Evolutionary conservation across 495 filamentous ascomycete species (phyloP).

Genomic region (Hypoxylon crocopeplum): DNA sequence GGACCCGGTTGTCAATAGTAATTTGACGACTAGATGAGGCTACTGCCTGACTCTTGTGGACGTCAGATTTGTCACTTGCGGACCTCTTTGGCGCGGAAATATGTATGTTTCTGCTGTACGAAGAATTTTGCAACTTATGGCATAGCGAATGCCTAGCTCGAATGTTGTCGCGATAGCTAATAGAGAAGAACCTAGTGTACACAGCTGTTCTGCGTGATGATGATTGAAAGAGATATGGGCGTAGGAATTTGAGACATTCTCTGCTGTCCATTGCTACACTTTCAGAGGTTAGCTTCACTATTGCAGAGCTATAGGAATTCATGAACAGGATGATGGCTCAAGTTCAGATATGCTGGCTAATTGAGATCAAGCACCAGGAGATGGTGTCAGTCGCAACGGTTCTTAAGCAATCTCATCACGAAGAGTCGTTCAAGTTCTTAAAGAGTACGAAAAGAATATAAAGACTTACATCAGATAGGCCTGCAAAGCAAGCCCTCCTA

Average conservation of each 20-base stretch:
- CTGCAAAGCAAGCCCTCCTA: too few species aligned
- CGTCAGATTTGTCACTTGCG: background rate
- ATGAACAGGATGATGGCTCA: slow-evolving; percentile 32
- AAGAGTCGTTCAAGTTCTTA: slow-evolving; percentile 5
- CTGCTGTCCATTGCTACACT: slow-evolving; percentile 47
- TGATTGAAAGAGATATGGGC: slow-evolving; percentile 56
- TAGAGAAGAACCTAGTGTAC: slow-evolving; percentile 35
- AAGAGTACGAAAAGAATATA: background rate
- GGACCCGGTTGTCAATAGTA: slow-evolving; percentile 22
- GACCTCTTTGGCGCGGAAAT: background rate
- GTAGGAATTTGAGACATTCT: slow-evolving; percentile 57
- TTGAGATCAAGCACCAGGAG: slow-evolving; percentile 65
- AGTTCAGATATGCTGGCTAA: slow-evolving; percentile 56
- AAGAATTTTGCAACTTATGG: background rate
- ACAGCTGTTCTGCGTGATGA: slow-evolving; percentile 33
- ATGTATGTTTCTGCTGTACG: slow-evolving; percentile 10
- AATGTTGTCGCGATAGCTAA: background rate
- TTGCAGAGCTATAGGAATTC: background rate
- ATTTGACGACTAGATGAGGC: slow-evolving; percentile 8
- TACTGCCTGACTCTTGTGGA: background rate
- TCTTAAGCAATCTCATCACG: slow-evolving; percentile 65
- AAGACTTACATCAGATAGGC: too few species aligned
- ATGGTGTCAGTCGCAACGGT: slow-evolving; percentile 95
- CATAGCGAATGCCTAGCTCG: background rate
- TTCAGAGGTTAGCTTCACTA: slow-evolving; percentile 15